Evolutionary conservation across 2,329 filamentous ascomycete genomes (phyloP), one percentile per base, ranked within the genome.

Genomic region (Hymenoscyphus scutula): DNA sequence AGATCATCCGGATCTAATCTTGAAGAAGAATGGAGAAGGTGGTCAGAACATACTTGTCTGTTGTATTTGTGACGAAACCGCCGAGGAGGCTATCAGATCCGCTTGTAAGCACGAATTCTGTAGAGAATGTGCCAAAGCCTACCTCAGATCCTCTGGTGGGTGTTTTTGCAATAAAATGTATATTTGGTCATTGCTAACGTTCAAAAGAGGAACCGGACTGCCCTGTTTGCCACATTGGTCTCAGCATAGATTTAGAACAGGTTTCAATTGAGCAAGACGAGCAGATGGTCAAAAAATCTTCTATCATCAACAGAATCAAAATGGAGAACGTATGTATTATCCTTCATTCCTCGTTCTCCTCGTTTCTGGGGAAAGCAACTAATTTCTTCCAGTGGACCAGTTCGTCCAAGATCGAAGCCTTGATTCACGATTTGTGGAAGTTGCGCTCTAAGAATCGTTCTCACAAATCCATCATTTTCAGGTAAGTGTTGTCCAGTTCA

Each of bases 261-360:
- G 92, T 93, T 0, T 93, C 96, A 69, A 93, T 97, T 60, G 93
- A 97, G 76, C 93, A 97, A 76, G 91, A 97, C 65, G 90, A 94
- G 74, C 83, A 86, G 1, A 78, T 88, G 6, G 87, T 97, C 64
- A 97, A 97, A 83, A 97, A 97, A 78, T 93, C 88, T 15, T 97
- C 92, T 1, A 99, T 99, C 75, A 96, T 98, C 81, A 98, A 98
- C 76, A 90, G 95, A 61, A 98, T 99, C 78, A 92, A 94, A 77
- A 97, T 98, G 93, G 91, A 96, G 75, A 91, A 98, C 72, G 32
- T 34, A 34, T 13, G 32, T 34, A 34, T 34, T 34, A 11, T 13
- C 32, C 32, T 34, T 13, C 2, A 34, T 34, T 34, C 4, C 8
- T 10, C 32, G 8, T 34, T 34, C 8, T 5, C 11, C 30, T 6